These are phyloP conservation scores for Tubosaeta sp. DNA, from an alignment of 768 basidiomycete species.

Conservation along the genomic window DNA sequence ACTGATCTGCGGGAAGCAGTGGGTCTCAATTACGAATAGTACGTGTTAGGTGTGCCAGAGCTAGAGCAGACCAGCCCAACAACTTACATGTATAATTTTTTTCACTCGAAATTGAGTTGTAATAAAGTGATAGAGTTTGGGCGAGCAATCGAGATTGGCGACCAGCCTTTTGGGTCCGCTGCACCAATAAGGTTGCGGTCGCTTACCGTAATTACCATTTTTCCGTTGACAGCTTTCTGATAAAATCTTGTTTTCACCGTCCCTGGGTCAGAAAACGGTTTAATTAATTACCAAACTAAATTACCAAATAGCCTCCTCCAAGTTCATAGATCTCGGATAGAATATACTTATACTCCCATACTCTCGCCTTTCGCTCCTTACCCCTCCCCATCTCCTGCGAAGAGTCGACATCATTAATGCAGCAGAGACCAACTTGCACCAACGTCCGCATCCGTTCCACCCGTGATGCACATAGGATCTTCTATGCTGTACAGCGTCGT, in stretches of 20 bases:
- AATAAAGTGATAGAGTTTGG: constrained; percentile 53
- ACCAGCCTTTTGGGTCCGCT: constrained; percentile 37
- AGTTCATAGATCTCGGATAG: constrained; percentile 28
- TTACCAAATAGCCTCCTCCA: constrained; percentile 26
- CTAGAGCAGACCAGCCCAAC: background rate
- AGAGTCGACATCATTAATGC: constrained; percentile 38
- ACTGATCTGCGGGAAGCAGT: constrained; percentile 23
- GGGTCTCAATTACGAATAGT: constrained; percentile 7
- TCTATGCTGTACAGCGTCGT: constrained; percentile 63
- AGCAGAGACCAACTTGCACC: constrained; percentile 63
- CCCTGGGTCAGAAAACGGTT: constrained; percentile 28
- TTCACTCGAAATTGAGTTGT: constrained; percentile 36
- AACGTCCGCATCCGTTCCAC: constrained; percentile 73
- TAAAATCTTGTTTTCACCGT: constrained; percentile 20
- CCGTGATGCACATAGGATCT: constrained; percentile 77
- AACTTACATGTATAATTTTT: background rate
- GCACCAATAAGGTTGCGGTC: constrained; percentile 35
- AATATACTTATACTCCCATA: constrained; percentile 28
- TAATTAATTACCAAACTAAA: constrained; percentile 37
- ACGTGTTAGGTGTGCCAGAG: background rate
- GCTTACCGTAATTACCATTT: constrained; percentile 25
- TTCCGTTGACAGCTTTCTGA: constrained; percentile 26
- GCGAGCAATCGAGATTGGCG: constrained; percentile 40
- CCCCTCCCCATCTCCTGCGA: constrained; percentile 10
- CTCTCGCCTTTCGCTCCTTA: constrained; percentile 14